Evolutionary conservation across 495 filamentous ascomycete species (phyloP), one percentile per base, ranked within the genome.

Genomic region (Mycothermus thermophilus): DNA sequence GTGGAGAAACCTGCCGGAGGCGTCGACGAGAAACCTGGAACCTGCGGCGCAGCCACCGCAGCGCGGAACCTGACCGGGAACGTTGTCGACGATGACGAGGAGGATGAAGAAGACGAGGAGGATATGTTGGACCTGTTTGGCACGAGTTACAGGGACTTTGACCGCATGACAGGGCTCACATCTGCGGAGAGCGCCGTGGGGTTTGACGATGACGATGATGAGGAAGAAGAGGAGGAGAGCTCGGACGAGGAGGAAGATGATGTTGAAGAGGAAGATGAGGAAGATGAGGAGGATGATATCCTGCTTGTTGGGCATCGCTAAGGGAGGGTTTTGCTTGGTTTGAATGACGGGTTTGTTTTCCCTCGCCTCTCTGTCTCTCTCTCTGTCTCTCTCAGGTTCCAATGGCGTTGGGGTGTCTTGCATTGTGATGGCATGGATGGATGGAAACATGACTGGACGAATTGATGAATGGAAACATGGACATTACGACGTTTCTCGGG

Each of bases 271-370:
- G 33, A 37, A 3, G 40, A 42, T 4, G 41, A 39, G 1, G 42
- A 44, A 1, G 42, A 44, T 4, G 42, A 44, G 18, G 37, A 36
- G 23, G 34, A 44, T 19, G 42, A 40, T 30, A 44, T 44, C 9
- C 2, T 40, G 27, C 34, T 44, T 1, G 16, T 44, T 30, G 42
- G 42, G 23, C 42, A 44, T 14, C 17, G 42, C 19, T 44, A 41
- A 32, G 26, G 17, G 1, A n/a, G 11, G 21, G 15, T 27, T 28
- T 16, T 32, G 14, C n/a, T n/a, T n/a, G n/a, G n/a, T n/a, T n/a
- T n/a, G n/a, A n/a, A n/a, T n/a, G n/a, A n/a, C n/a, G n/a, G n/a
- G n/a, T n/a, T n/a, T n/a, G n/a, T n/a, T n/a, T n/a, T n/a, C n/a
- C n/a, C n/a, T n/a, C n/a, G n/a, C n/a, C n/a, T n/a, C n/a, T n/a